Conservation (phyloP, 129 eudicot species). For the Lactuca sativa region DNA sequence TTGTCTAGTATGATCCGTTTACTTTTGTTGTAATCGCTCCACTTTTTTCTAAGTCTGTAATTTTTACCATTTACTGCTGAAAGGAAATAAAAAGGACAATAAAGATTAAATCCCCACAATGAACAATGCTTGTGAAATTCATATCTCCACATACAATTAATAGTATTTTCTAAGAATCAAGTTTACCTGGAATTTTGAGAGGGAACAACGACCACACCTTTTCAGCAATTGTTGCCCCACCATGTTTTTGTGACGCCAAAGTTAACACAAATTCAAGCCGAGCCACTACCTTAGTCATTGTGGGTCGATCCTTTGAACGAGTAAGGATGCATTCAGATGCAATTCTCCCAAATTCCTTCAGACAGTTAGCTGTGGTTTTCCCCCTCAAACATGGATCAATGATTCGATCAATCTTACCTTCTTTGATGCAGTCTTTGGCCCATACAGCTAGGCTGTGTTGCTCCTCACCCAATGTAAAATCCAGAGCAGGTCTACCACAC, state of each 20-base stretch:
- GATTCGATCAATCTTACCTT: conserved; percentile 31
- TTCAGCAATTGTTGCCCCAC: neutral
- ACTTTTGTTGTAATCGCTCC: neutral
- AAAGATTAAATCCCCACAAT: no score
- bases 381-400: conserved; percentile 30
- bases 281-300: conserved; percentile 29
- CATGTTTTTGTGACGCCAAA: neutral
- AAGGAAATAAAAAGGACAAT: no score
- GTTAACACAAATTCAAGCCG: neutral
- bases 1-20: neutral
- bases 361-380: conserved; percentile 10
- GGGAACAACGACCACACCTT: neutral
- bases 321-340: conserved; percentile 26
- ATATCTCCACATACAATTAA: no score
- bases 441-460: conserved; percentile 38
- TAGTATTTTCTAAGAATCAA: neutral
- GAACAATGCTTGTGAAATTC: no score
- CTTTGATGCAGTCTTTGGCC: conserved; percentile 29
- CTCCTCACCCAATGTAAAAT: conserved; percentile 35
- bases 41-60: no score
- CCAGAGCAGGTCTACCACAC: conserved; percentile 56
- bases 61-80: no score
- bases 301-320: conserved; percentile 32
- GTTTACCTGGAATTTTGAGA: neutral
- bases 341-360: conserved; percentile 29